These are phyloP conservation scores for Geranium rotundifolium DNA, from an alignment of 345 rosid species.

Conservation along the genomic window DNA sequence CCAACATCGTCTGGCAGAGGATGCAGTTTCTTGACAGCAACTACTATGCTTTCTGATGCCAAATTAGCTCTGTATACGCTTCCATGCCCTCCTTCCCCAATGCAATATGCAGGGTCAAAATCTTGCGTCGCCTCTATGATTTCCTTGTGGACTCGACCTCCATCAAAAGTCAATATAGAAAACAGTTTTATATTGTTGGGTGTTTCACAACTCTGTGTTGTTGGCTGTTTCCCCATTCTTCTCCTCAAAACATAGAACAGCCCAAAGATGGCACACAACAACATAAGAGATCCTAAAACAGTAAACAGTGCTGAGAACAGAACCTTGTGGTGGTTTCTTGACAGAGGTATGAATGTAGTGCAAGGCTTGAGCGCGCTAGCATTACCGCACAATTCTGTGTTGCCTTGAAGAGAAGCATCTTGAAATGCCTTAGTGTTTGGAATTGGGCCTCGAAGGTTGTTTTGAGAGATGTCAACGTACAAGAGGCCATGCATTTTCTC, in stretches of 20 bases:
- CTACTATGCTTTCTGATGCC: background rate
- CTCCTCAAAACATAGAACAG: background rate
- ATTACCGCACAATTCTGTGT: constrained; percentile 21
- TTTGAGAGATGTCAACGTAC: constrained; percentile 20
- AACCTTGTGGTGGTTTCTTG: background rate
- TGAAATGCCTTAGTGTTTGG: constrained; percentile 21
- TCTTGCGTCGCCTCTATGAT: constrained; percentile 11
- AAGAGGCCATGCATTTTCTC: background rate
- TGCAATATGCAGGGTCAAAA: constrained; percentile 9
- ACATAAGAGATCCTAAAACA: background rate
- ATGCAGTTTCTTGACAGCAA: constrained; percentile 21
- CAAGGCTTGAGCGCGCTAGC: constrained; percentile 11
- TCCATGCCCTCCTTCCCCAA: constrained; percentile 17
- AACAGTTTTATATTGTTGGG: background rate
- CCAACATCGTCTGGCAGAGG: background rate
- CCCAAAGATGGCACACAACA: background rate
- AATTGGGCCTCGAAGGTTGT: constrained; percentile 23
- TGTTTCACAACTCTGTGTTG: background rate
- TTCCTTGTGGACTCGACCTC: constrained; percentile 5
- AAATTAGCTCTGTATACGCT: constrained; percentile 18
- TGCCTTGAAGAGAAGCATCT: constrained; percentile 10
- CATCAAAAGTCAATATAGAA: constrained; percentile 4
- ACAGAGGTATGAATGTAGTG: background rate
- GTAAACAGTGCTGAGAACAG: constrained; percentile 5
- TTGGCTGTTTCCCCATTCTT: background rate